A percentile compares a stretch with the other conserved stretches of the same genome.
phyloP scores from a whole-genome alignment of 495 filamentous ascomycete species.

The Immersiella caudata region DNA sequence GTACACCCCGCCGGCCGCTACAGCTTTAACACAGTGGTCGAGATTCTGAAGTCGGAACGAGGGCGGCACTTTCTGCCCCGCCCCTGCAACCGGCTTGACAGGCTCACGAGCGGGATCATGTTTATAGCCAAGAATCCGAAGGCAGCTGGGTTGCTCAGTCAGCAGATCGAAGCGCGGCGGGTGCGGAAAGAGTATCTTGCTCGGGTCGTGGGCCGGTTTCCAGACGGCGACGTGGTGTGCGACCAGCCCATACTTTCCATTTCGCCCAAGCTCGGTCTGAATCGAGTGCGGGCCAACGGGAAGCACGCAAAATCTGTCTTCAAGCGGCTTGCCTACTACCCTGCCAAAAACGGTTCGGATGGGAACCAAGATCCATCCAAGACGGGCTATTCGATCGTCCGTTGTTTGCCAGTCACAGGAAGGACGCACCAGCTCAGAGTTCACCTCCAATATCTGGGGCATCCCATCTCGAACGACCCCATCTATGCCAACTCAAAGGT shows the following conservation, averaged over 20 bases:
- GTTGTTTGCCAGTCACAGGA: slow-evolving; percentile 89
- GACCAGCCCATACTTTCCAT: slow-evolving; percentile 93
- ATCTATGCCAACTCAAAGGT: slow-evolving; percentile 95
- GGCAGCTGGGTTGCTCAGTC: slow-evolving; percentile 74
- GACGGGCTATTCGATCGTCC: slow-evolving; percentile 85
- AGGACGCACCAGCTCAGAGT: slow-evolving; percentile 95
- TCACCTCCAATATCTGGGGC: slow-evolving; percentile 89
- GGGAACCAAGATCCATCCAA: slow-evolving; percentile 38
- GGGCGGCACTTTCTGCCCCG: slow-evolving; percentile 70
- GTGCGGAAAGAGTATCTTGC: slow-evolving; percentile 95
- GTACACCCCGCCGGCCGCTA: slow-evolving; percentile 95
- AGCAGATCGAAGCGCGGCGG: slow-evolving; percentile 70
- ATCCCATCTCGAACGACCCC: slow-evolving; percentile 95
- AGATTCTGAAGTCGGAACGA: slow-evolving; percentile 86
- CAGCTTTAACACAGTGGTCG: slow-evolving; percentile 88
- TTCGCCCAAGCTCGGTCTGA: slow-evolving; percentile 91
- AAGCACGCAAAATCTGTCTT: slow-evolving; percentile 90
- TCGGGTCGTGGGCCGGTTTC: slow-evolving; percentile 87
- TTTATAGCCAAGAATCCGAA: slow-evolving; percentile 86
- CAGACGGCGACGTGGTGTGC: slow-evolving; percentile 79
- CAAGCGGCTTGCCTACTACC: slow-evolving; percentile 85
- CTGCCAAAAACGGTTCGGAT: slow-evolving; percentile 40
- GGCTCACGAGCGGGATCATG: slow-evolving; percentile 95
- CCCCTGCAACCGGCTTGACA: slow-evolving; percentile 90
- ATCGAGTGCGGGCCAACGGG: slow-evolving; percentile 88